Conservation (phyloP, 1,284 basidiomycete genomes). For the Termitomyces sp. region DNA sequence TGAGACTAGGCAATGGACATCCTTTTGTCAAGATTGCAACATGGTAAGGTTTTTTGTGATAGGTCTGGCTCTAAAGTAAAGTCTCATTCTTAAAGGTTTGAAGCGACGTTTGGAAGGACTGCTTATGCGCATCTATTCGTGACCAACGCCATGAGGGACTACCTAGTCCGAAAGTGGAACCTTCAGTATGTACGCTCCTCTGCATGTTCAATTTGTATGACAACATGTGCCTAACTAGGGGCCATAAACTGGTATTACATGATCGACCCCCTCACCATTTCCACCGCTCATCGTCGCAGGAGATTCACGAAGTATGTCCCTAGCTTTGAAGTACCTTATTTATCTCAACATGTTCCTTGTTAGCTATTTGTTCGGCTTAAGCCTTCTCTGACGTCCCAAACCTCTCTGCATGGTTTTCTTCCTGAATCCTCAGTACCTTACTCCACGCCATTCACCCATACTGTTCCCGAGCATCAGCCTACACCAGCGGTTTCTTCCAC, state of each 20-base stretch:
- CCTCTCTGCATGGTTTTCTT: conserved; percentile 28
- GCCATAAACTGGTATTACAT: conserved; percentile 73
- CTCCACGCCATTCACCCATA: conserved; percentile 60
- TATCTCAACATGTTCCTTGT: not conserved
- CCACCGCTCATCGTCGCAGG: conserved; percentile 60
- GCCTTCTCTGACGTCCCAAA: conserved; percentile 20
- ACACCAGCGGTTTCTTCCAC: conserved; percentile 14
- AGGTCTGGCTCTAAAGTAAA: not conserved
- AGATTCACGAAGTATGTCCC: conserved; percentile 65
- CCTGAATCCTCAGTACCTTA: conserved; percentile 42
- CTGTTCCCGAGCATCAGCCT: conserved; percentile 16
- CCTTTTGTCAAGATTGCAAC: conserved; percentile 71
- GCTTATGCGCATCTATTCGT: conserved; percentile 95
- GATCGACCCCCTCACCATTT: conserved; percentile 87
- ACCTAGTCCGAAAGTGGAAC: conserved; percentile 71
- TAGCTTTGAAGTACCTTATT: not conserved
- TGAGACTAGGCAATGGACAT: conserved; percentile 70
- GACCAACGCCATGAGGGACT: conserved; percentile 80
- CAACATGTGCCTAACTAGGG: conserved; percentile 45
- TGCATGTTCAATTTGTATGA: not conserved
- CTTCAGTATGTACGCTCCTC: conserved; percentile 53
- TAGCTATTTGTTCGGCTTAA: conserved; percentile 32
- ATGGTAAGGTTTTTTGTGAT: conserved; percentile 41
- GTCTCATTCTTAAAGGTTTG: conserved; percentile 55
- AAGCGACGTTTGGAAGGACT: conserved; percentile 67